Base-by-base conservation (phyloP, 768 basidiomycete species). In the Suillus bovinus region DNA sequence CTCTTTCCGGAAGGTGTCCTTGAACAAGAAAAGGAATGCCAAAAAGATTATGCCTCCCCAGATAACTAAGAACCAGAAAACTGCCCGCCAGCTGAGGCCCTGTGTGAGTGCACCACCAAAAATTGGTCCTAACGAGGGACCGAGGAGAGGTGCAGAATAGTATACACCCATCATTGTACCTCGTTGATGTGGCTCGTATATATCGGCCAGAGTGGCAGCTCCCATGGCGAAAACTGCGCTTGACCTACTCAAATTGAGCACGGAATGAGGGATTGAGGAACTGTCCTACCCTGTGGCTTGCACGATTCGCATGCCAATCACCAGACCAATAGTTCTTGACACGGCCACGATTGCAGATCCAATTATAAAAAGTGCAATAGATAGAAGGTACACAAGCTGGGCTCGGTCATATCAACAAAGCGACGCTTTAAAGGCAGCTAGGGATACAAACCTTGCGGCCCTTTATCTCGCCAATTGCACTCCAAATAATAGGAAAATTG, bases 141-240 rank as follows among this genome's bases (percentile, higher is more conserved):
- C 93, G 7, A 94, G 82, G 6, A 93, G 81, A 0, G 91, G 91
- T 5, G 92, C 87, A 5, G 86, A 84, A 71, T 93, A 94, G 72
- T 88, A 94, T 22, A 93, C 79, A 0, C 93, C 93, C 83, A 94
- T 88, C 80, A 86, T 90, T 11, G 82, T 83, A 4, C 92, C 92
- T n/a, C 92, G 80, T 68, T 92, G 87, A 20, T 80, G 77, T 0
- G 90, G 84, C 29, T 93, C 91, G 66, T 85, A 93, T 20, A 93
- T 86, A 70, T 93, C 91, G 4, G 91, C 89, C 5, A 93, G 78
- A 0, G 90, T 90, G 4, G 89, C 90, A 1, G 89, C 90, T 13
- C 91, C 91, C 52, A 93, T 85, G 0, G 87, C 73, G 58, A 88
- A 81, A 17, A 90, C 86, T 1, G 89, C 88, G 54, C 86, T 84